Base-by-base conservation (phyloP, 352 stramenopile species). In the Globisporangium ultimum region DNA sequence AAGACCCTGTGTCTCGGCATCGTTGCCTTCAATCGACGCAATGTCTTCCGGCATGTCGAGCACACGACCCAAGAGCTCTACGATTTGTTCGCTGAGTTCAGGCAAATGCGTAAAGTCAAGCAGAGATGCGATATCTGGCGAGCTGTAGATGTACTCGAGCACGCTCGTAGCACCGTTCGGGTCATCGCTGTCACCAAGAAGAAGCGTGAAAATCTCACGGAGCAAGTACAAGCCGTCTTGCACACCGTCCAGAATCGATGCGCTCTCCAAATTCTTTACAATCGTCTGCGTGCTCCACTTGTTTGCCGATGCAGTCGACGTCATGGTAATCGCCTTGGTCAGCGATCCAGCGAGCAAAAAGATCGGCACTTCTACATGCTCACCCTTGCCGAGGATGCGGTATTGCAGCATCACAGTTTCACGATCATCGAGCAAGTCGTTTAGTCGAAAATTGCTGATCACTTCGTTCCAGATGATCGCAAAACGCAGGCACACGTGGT, bases 391-490 rank as follows among this genome's bases (percentile, higher is more conserved):
- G 17, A 89, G 47, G 40, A 95, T 88, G 13, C 83, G 80, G 42
- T 95, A 95, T 60, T 95, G 85, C 32, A 95, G 49, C 43, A 95
- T 93, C 20, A 90, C 77, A 0, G 84, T 91, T 60, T 95, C 85
- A 38, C 85, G 83, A 41, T 95, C 84, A 22, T 95, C 85, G 1
- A 95, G 61, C 18, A 95, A 56, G 58, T 95, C 85, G 36, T 89
- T 91, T n/a, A 92, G 45, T 5, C 85, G 83, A 52, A 95, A 95
- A 50, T 83, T 93, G 57, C 85, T 89, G 22, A 95, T 81, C 46
- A 92, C 77, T 66, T 95, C 81, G 64, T 95, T 95, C 85, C 85
- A 95, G 28, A 95, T 85, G 48, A 95, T 89, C 0, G 83, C 83
- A 59, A 93, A 93, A 17, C 84, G 87, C 42, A 94, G 57, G 2